phyloP scores from a whole-genome alignment of 2,329 filamentous ascomycete genomes.

The Paecilomyces dactylethromorphus region DNA sequence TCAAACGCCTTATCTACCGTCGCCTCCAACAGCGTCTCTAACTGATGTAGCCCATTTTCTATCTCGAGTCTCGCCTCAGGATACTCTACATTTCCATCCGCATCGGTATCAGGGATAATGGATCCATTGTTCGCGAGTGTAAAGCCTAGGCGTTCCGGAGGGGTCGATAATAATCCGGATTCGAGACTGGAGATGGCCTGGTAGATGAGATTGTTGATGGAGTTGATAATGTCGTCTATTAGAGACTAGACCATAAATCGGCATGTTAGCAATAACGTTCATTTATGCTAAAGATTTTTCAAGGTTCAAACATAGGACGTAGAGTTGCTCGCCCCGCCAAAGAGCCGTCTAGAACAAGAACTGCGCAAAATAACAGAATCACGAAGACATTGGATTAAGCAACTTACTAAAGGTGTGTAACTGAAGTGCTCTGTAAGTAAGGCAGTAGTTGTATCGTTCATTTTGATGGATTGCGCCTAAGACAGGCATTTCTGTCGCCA shows the following conservation, averaged over 20 bases:
- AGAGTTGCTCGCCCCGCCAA: background rate
- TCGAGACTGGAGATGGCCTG: slow-evolving; percentile 84
- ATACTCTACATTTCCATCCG: slow-evolving; percentile 40
- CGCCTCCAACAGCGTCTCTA: slow-evolving; percentile 74
- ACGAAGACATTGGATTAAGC: slow-evolving; percentile 6
- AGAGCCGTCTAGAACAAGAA: background rate
- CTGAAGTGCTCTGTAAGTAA: slow-evolving; percentile 93
- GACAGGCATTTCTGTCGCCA: background rate
- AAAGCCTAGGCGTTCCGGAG: slow-evolving; percentile 78
- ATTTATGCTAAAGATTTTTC: slow-evolving; percentile 1
- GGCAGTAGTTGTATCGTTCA: slow-evolving; percentile 43
- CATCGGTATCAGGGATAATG: slow-evolving; percentile 41
- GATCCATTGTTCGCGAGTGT: slow-evolving; percentile 42
- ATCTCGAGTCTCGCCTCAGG: slow-evolving; percentile 63
- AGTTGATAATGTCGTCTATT: slow-evolving; percentile 97
- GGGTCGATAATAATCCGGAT: slow-evolving; percentile 66
- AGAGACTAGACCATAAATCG: slow-evolving; percentile 58
- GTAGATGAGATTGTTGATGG: slow-evolving; percentile 87
- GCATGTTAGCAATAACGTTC: slow-evolving; percentile 2
- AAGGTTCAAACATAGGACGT: background rate
- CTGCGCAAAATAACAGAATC: background rate
- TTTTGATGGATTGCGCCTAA: slow-evolving; percentile 16
- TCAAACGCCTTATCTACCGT: slow-evolving; percentile 82
- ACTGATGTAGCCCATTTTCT: slow-evolving; percentile 77
- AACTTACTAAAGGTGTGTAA: slow-evolving; percentile 79